Evolutionary conservation across 208 protist genomes (phyloP).

Genomic region (Leishmania gerbilli): DNA sequence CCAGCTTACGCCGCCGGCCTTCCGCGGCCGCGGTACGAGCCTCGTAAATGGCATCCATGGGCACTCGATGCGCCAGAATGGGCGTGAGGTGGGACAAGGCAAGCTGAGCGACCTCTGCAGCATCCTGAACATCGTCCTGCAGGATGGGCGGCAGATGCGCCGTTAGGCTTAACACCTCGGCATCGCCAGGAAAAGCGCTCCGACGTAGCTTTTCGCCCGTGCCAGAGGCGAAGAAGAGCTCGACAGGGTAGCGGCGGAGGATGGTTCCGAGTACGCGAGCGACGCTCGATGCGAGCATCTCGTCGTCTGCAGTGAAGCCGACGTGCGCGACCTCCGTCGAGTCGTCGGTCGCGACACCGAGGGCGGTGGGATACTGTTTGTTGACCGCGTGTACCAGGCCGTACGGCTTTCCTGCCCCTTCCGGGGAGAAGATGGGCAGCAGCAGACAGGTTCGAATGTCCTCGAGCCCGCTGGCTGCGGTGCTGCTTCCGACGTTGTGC

Average conservation of each 20-base stretch:
- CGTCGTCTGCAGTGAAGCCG: conserved; percentile 60
- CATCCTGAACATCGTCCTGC: conserved; percentile 68
- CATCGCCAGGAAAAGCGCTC: conserved; percentile 36
- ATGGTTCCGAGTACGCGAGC: conserved; percentile 75
- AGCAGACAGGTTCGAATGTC: conserved; percentile 86
- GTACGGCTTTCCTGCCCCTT: conserved; percentile 33
- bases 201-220: conserved; percentile 53
- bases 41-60: conserved; percentile 79
- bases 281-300: conserved; percentile 51
- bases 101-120: conserved; percentile 59
- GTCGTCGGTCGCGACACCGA: conserved; percentile 18
- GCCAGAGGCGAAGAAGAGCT: conserved; percentile 51
- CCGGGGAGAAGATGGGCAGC: conserved; percentile 70
- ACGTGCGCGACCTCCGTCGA: conserved; percentile 14
- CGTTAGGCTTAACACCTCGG: conserved; percentile 20
- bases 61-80: conserved; percentile 72
- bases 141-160: conserved; percentile 57
- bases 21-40: conserved; percentile 41
- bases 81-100: conserved; percentile 37
- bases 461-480: conserved; percentile 47
- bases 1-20: conserved; percentile 48
- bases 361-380: conserved; percentile 45
- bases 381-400: conserved; percentile 92
- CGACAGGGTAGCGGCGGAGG: conserved; percentile 65
- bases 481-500: neutral